Conservation (phyloP, 2,329 filamentous ascomycete species). For the Ophiostoma perfectum region DNA sequence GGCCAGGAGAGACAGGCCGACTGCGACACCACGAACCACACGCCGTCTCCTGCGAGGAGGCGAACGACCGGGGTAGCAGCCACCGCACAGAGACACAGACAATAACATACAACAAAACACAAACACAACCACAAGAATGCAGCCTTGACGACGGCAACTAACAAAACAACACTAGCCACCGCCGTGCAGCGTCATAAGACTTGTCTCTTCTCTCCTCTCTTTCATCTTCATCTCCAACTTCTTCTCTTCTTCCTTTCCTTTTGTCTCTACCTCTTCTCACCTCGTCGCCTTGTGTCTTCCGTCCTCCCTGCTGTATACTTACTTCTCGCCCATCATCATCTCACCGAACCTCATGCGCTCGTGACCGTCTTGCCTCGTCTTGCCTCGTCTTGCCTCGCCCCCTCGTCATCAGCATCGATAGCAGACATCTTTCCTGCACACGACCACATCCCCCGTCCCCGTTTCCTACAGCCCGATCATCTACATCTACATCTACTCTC, state of each 20-base stretch:
- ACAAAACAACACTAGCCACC: neutral
- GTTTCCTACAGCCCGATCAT: neutral
- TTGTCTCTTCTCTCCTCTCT: neutral
- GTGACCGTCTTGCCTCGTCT: neutral
- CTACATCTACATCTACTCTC: neutral
- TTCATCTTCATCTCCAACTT: conserved; percentile 7
- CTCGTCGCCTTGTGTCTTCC: neutral
- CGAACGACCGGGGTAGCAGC: neutral
- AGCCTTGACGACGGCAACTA: conserved; percentile 19
- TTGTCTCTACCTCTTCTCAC: neutral
- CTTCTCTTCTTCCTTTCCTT: conserved; percentile 2
- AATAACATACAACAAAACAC: conserved; percentile 11
- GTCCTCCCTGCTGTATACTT: neutral
- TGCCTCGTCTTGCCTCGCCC: neutral
- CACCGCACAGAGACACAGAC: neutral
- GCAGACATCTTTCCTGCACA: conserved; percentile 1
- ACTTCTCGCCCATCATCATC: neutral
- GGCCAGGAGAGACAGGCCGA: conserved; percentile 5
- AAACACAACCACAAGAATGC: conserved; percentile 19
- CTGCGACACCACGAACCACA: conserved; percentile 16
- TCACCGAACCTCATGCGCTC: neutral
- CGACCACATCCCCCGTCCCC: neutral
- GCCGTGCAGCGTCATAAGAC: conserved; percentile 2
- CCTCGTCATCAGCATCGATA: neutral
- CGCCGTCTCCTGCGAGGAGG: conserved; percentile 7